Evolutionary conservation across 1,139 yeast species (phyloP).

Genomic region (Blastobotrys arbuscula): DNA sequence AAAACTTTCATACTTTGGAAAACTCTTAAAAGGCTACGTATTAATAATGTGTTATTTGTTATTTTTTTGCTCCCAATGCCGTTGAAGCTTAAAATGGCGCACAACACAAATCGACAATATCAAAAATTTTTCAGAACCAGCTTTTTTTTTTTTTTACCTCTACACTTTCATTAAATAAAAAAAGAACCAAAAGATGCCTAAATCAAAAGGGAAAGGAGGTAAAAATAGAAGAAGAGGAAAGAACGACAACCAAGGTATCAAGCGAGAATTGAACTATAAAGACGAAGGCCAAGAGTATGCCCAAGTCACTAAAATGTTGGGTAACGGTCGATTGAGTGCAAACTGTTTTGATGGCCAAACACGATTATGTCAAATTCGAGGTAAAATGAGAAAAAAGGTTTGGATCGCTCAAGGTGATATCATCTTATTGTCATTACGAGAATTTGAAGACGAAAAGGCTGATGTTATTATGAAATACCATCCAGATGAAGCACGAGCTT

Average conservation of each 20-base stretch:
- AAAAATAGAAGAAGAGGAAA: constrained; percentile 98
- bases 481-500: constrained; percentile 96
- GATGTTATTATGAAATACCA: constrained; percentile 96
- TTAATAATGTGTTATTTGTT: too few species aligned
- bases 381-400: constrained; percentile 97
- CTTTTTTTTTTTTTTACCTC: too few species aligned
- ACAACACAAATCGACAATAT: too few species aligned
- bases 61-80: too few species aligned
- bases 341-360: constrained; percentile 88
- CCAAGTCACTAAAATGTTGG: constrained; percentile 96
- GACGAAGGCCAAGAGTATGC: constrained; percentile 99
- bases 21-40: too few species aligned
- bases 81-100: too few species aligned
- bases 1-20: too few species aligned
- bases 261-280: constrained; percentile 85
- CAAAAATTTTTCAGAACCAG: too few species aligned
- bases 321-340: constrained; percentile 96
- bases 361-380: constrained; percentile 97
- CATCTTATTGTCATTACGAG: constrained; percentile 91
- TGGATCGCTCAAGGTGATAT: constrained; percentile 99
- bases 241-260: constrained; percentile 86
- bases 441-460: constrained; percentile 97
- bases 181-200: constrained; percentile 38
- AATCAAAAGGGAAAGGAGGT: constrained; percentile 48
- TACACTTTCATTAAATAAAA: not conserved